These are phyloP conservation scores for Leccinum uliginosum DNA, from an alignment of 768 basidiomycete species.

Conservation along the genomic window DNA sequence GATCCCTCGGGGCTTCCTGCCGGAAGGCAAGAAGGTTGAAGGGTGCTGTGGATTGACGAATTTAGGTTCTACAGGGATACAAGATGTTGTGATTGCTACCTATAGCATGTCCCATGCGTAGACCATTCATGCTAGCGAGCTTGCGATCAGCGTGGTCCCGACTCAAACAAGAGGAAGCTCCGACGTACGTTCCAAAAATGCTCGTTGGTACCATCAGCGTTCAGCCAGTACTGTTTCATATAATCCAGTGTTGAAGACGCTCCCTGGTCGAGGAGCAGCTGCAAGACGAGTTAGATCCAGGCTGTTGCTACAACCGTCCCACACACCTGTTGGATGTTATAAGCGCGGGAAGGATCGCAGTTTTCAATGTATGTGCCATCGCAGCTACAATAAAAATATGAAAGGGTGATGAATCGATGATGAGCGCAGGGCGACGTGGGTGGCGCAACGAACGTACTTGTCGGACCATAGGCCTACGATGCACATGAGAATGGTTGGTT, in stretches of 20 bases:
- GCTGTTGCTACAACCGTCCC: background rate
- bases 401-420: background rate
- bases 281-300: background rate
- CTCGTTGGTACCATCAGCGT: constrained; percentile 56
- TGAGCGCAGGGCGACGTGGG: background rate
- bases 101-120: constrained; percentile 56
- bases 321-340: constrained; percentile 41
- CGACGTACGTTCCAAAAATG: constrained; percentile 63
- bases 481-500: background rate
- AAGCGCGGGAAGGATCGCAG: constrained; percentile 41
- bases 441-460: constrained; percentile 34
- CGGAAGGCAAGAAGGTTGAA: constrained; percentile 53
- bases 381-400: constrained; percentile 38
- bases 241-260: constrained; percentile 53
- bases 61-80: background rate
- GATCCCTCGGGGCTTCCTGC: constrained; percentile 52
- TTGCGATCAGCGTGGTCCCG: background rate
- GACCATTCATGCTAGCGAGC: constrained; percentile 60
- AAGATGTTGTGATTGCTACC: constrained; percentile 5
- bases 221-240: constrained; percentile 63
- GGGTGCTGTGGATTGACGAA: constrained; percentile 41
- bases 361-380: constrained; percentile 39
- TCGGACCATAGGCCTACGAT: constrained; percentile 62
- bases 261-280: constrained; percentile 55
- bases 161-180: background rate